A percentile compares a stretch with the other conserved stretches of the same genome.
Conservation (phyloP, 2,329 filamentous ascomycete genomes). For the Lachnellula arida region DNA sequence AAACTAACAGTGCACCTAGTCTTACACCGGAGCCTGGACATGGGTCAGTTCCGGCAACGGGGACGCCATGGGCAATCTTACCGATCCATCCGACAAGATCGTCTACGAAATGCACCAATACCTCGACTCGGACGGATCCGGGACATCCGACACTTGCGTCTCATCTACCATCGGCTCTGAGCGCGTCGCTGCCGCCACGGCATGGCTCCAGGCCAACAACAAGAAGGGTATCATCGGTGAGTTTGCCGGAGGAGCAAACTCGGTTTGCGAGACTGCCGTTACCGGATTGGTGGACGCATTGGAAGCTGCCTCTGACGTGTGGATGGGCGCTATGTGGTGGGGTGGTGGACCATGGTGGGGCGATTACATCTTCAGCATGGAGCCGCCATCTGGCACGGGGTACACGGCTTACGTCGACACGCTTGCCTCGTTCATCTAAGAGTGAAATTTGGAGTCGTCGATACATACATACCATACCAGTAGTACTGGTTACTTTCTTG, state of each 20-base stretch:
- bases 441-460: background rate
- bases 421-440: background rate
- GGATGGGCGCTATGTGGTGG: slow-evolving; percentile 48
- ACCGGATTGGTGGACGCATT: slow-evolving; percentile 46
- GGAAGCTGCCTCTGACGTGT: slow-evolving; percentile 45
- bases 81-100: slow-evolving; percentile 48
- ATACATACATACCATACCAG: no score
- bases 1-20: background rate
- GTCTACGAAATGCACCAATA: slow-evolving; percentile 61
- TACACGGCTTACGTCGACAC: background rate
- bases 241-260: slow-evolving; percentile 48
- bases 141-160: slow-evolving; percentile 47
- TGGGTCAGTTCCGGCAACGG: slow-evolving; percentile 37
- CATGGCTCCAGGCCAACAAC: slow-evolving; percentile 49
- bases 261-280: slow-evolving; percentile 44
- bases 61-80: slow-evolving; percentile 40
- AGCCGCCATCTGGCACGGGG: slow-evolving; percentile 35
- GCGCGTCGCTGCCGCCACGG: slow-evolving; percentile 45
- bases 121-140: slow-evolving; percentile 51
- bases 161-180: slow-evolving; percentile 48
- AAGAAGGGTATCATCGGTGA: slow-evolving; percentile 51
- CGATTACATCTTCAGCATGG: slow-evolving; percentile 43
- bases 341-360: slow-evolving; percentile 48
- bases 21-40: slow-evolving; percentile 24
- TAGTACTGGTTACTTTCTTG: background rate